phyloP scores from a whole-genome alignment of 805 yeast species.

The Lipomyces sp. region DNA sequence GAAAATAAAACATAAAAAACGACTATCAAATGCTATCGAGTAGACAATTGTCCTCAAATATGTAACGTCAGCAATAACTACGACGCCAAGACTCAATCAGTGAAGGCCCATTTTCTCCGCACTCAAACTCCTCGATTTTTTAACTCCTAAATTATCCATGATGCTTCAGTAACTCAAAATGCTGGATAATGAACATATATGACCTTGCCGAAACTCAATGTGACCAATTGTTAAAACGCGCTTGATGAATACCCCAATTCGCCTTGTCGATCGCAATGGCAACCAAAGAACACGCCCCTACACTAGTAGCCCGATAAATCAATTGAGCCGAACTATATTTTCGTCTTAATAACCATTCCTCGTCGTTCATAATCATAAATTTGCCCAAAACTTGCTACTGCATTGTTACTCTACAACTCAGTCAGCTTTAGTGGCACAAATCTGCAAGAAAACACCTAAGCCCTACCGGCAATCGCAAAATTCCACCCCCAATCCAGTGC shows the following conservation, averaged over 20 bases:
- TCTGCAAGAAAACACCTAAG: neutral
- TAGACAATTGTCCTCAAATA: neutral
- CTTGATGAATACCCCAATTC: neutral
- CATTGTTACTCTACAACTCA: neutral
- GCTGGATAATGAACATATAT: neutral
- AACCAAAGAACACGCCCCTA: neutral
- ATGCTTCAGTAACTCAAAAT: neutral
- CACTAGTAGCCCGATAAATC: neutral
- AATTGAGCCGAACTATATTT: neutral
- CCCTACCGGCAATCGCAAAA: slow-evolving; percentile 4
- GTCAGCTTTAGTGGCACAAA: neutral
- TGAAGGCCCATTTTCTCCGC: neutral
- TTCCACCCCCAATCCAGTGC: neutral
- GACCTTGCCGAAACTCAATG: neutral
- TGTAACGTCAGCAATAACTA: too few relatives aligned
- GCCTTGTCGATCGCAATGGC: neutral
- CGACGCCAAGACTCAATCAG: neutral
- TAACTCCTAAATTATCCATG: neutral
- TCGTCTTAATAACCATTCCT: neutral
- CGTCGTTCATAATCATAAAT: neutral
- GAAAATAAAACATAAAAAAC: too few relatives aligned
- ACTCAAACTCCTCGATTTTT: neutral
- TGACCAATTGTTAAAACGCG: neutral
- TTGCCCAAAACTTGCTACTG: neutral
- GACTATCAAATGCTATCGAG: neutral